Evolutionary conservation across 2,329 filamentous ascomycete species (phyloP).

Genomic region (Fusarium nematophilum): DNA sequence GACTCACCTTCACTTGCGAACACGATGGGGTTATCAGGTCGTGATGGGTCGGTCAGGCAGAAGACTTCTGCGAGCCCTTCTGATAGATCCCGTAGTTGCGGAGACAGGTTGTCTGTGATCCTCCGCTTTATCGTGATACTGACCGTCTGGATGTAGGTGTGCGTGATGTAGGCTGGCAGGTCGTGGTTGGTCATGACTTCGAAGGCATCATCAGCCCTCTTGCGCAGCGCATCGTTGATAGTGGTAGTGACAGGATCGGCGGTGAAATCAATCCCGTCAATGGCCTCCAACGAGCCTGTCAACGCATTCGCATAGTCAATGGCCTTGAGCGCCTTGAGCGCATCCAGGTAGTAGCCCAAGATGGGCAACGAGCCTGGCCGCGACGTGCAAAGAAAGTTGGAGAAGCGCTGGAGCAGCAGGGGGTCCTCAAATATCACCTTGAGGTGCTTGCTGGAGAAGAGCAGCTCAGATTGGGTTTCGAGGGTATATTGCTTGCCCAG

Average conservation of each 20-base stretch:
- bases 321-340: constrained; percentile 76
- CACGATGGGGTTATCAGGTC: constrained; percentile 79
- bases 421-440: constrained; percentile 73
- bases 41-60: constrained; percentile 79
- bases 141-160: constrained; percentile 76
- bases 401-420: constrained; percentile 72
- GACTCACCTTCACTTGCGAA: constrained; percentile 77
- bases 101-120: constrained; percentile 74
- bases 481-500: constrained; percentile 59
- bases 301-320: constrained; percentile 79
- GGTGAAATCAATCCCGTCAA: constrained; percentile 68
- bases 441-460: constrained; percentile 76
- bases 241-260: constrained; percentile 62
- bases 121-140: constrained; percentile 74
- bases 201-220: constrained; percentile 74
- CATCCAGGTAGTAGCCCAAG: constrained; percentile 78
- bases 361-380: constrained; percentile 72
- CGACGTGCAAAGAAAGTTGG: constrained; percentile 70
- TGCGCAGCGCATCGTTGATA: constrained; percentile 67
- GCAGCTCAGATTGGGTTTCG: constrained; percentile 71
- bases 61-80: constrained; percentile 83
- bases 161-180: constrained; percentile 77
- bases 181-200: constrained; percentile 73
- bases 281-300: constrained; percentile 67
- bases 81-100: constrained; percentile 73